Conservation (phyloP, 1,139 yeast species). For the Debaryomyces udenii region DNA sequence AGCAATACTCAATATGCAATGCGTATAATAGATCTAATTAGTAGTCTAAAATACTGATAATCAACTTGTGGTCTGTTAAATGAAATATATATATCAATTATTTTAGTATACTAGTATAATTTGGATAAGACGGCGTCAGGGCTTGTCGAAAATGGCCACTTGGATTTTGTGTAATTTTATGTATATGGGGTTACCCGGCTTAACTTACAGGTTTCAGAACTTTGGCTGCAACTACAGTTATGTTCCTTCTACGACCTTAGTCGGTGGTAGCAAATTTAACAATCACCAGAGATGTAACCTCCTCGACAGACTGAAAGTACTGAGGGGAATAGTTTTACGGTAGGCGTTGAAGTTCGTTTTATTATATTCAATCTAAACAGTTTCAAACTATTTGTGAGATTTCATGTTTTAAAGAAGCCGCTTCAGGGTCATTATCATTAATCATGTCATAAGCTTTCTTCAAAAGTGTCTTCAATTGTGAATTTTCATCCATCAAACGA, state of each 20-base stretch:
- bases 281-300: no score
- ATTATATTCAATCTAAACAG: not conserved
- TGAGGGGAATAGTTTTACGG: not conserved
- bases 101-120: not conserved
- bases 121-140: slow-evolving; percentile 6
- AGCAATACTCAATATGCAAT: slow-evolving; percentile 3
- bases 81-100: no score
- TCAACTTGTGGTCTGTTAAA: not conserved
- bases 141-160: slow-evolving; percentile 11
- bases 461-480: slow-evolving; percentile 25
- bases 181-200: slow-evolving; percentile 11
- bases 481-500: slow-evolving; percentile 27
- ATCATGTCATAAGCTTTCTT: slow-evolving; percentile 28
- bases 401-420: slow-evolving; percentile 16
- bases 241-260: no score
- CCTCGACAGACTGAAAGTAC: no score
- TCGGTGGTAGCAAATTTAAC: no score
- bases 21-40: slow-evolving; percentile 33
- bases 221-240: not conserved
- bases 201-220: not conserved
- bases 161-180: slow-evolving; percentile 13
- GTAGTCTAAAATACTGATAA: slow-evolving; percentile 30
- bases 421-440: slow-evolving; percentile 19
- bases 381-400: slow-evolving; percentile 12
- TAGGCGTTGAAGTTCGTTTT: slow-evolving; percentile 1